Percentiles rank a stretch among this genome's conserved stretches.
phyloP scores from a whole-genome alignment of 2,329 filamentous ascomycete species.

The Dryadomyces quercivorus region DNA sequence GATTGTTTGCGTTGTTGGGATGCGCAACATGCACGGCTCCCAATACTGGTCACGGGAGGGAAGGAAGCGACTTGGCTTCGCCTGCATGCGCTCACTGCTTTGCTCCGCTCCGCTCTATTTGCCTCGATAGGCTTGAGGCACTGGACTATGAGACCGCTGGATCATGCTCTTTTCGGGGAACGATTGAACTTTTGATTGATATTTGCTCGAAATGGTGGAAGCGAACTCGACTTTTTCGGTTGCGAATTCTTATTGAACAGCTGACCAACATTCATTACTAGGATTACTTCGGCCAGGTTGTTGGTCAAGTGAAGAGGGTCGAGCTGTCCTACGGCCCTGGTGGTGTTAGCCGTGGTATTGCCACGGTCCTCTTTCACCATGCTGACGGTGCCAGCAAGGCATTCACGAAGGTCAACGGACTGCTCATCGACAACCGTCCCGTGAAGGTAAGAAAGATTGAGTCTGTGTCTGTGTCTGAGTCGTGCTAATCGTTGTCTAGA shows the following conservation, averaged over 20 bases:
- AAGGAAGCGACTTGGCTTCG: not conserved
- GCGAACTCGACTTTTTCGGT: constrained; percentile 11
- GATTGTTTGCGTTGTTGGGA: not conserved
- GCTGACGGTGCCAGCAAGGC: constrained; percentile 75
- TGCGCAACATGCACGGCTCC: not conserved
- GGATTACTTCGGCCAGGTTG: constrained; percentile 88
- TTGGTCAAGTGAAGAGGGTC: constrained; percentile 84
- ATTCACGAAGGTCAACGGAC: constrained; percentile 70
- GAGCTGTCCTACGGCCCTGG: constrained; percentile 88
- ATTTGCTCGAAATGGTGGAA: constrained; percentile 5
- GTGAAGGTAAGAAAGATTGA: constrained; percentile 89
- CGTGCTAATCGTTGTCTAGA: constrained; percentile 32
- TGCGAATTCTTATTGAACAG: constrained; percentile 35
- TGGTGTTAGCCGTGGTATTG: constrained; percentile 82
- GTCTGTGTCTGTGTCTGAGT: too few relatives aligned
- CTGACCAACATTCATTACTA: constrained; percentile 62
- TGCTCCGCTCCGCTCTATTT: constrained; percentile 20
- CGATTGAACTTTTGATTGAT: not conserved
- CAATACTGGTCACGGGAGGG: not conserved
- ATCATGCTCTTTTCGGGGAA: not conserved
- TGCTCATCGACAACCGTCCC: constrained; percentile 77
- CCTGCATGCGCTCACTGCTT: constrained; percentile 21
- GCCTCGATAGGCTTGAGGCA: not conserved
- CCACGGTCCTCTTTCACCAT: constrained; percentile 76
- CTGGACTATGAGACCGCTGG: not conserved